Base-by-base conservation (phyloP, 768 basidiomycete species). In the Porphyrellus cyaneotinctus region DNA sequence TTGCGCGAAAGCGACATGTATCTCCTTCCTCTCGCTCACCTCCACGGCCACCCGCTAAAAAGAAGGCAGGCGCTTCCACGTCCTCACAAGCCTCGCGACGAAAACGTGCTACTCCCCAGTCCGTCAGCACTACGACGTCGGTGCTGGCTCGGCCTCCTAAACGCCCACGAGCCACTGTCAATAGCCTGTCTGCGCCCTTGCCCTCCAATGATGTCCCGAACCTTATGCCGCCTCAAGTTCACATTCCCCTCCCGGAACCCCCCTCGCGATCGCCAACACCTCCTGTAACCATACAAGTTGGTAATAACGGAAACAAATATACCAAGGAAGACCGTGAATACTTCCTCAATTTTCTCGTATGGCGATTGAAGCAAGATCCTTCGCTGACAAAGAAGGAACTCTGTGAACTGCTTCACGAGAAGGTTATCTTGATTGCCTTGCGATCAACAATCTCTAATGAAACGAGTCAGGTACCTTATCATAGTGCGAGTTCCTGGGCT, bases 181-280 rank as follows among this genome's bases (percentile, higher is more conserved):
- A 86, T 63, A 84, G 82, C 54, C 69, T 86, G 22, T 80, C 84
- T 14, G 75, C 77, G 0, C 80, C 65, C 12, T 43, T 65, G 2
- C 59, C 54, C 20, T 62, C 63, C 4, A 53, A 43, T 18, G 58
- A 77, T 38, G 62, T 71, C 3, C 77, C 79, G 36, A 76, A 75
- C 46, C 65, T 85, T 30, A 81, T 83, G 44, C 74, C 82, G 6
- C 83, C 84, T n/a, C 78, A 85, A 60, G 73, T 79, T 43, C 78
- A 82, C 43, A 71, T 85, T 49, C 77, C 74, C 56, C 72, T 84
- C 30, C 87, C 85, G 7, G 73, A 74, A 9, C 82, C 84, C 14
- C 85, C 87, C 1, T 81, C 82, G 20, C 81, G 84, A 42, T 82
- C 83, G n/a, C 87, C 87, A 1, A 80, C 75, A 3, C 87, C 87